Evolutionary conservation across 2,329 filamentous ascomycete species (phyloP).

Genomic region (Penicillium verrucosum): DNA sequence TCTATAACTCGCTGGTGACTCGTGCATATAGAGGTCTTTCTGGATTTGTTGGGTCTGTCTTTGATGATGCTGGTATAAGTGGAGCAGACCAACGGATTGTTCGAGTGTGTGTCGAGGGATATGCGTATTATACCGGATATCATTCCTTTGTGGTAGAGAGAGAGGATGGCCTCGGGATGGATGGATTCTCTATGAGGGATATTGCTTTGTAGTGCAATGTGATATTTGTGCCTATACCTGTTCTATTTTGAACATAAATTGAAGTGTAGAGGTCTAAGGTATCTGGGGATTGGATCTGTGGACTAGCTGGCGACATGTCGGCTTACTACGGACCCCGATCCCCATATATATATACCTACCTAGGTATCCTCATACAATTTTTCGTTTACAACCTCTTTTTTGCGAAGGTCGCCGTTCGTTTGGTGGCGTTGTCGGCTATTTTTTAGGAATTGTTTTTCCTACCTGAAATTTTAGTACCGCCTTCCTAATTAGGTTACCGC

Average conservation of each 20-base stretch:
- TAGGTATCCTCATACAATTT: no score
- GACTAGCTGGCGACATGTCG: neutral
- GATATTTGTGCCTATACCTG: neutral
- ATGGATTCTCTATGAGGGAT: slow-evolving; percentile 13
- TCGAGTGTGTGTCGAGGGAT: slow-evolving; percentile 9
- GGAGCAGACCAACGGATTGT: neutral
- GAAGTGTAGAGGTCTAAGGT: no score
- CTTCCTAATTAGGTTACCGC: no score
- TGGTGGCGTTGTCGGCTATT: neutral
- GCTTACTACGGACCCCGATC: neutral
- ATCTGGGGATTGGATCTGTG: neutral
- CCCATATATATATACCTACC: neutral
- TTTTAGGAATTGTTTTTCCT: no score
- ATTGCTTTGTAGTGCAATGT: neutral
- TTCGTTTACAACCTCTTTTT: no score
- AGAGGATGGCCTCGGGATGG: slow-evolving; percentile 12
- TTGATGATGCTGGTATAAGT: neutral
- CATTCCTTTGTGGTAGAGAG: slow-evolving; percentile 14
- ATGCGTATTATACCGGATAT: slow-evolving; percentile 16
- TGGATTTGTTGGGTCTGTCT: slow-evolving; percentile 14
- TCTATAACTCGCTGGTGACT: slow-evolving; percentile 38
- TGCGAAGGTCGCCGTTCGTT: neutral
- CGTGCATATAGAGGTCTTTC: slow-evolving; percentile 10
- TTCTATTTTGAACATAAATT: neutral
- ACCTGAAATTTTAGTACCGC: no score